A percentile compares a stretch with the other conserved stretches of the same genome.
Conservation (phyloP, 2,329 filamentous ascomycete genomes). For the Fusarium bactridioides region DNA sequence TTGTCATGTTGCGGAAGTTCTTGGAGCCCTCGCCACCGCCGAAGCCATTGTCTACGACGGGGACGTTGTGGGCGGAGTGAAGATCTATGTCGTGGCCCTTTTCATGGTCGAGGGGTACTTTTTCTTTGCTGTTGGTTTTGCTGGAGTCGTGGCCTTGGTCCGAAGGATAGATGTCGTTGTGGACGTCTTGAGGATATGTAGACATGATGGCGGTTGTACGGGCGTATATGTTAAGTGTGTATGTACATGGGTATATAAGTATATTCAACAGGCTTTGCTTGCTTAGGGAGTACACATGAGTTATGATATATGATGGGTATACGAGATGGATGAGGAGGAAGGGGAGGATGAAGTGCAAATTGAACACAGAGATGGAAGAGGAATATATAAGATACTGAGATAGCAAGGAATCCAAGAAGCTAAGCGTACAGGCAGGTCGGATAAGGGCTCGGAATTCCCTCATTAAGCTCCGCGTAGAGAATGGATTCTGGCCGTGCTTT, state of each 20-base stretch:
- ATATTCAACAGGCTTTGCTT: neutral
- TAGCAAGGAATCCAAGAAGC: slow-evolving; percentile 17
- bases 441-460: slow-evolving; percentile 36
- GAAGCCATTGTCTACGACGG: slow-evolving; percentile 41
- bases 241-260: neutral
- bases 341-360: neutral
- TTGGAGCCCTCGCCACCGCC: slow-evolving; percentile 43
- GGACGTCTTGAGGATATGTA: slow-evolving; percentile 25
- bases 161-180: slow-evolving; percentile 39
- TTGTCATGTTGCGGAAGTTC: slow-evolving; percentile 46
- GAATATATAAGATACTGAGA: slow-evolving; percentile 30
- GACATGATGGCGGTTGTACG: slow-evolving; percentile 26
- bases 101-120: slow-evolving; percentile 31
- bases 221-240: neutral
- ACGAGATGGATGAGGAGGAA: neutral
- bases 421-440: neutral
- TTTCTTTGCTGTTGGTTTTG: slow-evolving; percentile 41
- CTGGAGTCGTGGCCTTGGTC: slow-evolving; percentile 39
- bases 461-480: slow-evolving; percentile 21
- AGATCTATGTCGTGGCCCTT: slow-evolving; percentile 23
- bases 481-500: slow-evolving; percentile 10
- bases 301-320: neutral
- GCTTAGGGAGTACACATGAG: neutral
- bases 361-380: slow-evolving; percentile 13
- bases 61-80: slow-evolving; percentile 25